Conservation (phyloP, 1,284 basidiomycete genomes). For the Erythrobasidium hasegawianum region DNA sequence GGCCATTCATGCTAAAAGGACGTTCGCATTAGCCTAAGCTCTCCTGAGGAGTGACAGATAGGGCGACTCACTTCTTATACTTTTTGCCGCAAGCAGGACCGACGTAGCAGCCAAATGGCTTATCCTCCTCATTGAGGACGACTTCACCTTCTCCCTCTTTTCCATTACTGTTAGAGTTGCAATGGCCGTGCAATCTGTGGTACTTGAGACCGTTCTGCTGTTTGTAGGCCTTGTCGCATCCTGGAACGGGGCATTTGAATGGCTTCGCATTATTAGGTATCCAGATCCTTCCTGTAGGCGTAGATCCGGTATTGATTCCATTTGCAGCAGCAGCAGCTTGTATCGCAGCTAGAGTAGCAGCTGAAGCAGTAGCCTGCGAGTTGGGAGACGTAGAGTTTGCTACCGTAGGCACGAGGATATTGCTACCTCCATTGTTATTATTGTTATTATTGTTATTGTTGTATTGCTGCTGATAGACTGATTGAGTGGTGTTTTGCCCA, state of each 20-base stretch:
- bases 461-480: background rate
- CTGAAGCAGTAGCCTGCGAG: conserved; percentile 20
- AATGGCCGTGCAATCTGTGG: conserved; percentile 89
- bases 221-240: conserved; percentile 98
- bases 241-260: conserved; percentile 92
- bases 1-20: conserved; percentile 83
- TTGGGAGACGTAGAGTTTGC: conserved; percentile 28
- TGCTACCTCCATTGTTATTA: conserved; percentile 1
- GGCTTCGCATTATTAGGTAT: conserved; percentile 61
- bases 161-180: conserved; percentile 78
- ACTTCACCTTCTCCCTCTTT: conserved; percentile 69
- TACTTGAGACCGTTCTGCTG: conserved; percentile 96
- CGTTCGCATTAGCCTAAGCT: too few relatives aligned
- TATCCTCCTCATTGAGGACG: conserved; percentile 55
- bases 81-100: conserved; percentile 76
- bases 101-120: conserved; percentile 83
- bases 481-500: background rate
- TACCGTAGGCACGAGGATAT: conserved; percentile 28
- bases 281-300: conserved; percentile 34
- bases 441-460: background rate
- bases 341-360: conserved; percentile 29
- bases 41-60: too few relatives aligned
- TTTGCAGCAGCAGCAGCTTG: conserved; percentile 29
- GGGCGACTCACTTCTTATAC: conserved; percentile 81
- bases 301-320: conserved; percentile 22